These are phyloP conservation scores for Scleroderma citrinum DNA, from an alignment of 768 basidiomycete genomes.

Conservation along the genomic window DNA sequence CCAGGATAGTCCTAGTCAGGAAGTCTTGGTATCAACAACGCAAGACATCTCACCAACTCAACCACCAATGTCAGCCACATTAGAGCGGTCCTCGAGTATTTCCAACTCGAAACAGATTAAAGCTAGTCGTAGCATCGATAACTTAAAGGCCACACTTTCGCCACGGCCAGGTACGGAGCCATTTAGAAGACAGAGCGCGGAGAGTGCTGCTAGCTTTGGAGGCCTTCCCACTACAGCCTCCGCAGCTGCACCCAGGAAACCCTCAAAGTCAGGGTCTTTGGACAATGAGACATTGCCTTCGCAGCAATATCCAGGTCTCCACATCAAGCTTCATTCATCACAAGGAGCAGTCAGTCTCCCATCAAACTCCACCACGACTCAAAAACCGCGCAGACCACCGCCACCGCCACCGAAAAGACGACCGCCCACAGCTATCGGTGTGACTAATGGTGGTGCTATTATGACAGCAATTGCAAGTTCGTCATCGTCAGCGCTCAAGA, in stretches of 20 bases:
- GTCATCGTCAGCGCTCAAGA: constrained; percentile 17
- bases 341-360: constrained; percentile 13
- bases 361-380: constrained; percentile 15
- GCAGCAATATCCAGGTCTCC: constrained; percentile 14
- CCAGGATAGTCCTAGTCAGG: constrained; percentile 39
- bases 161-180: constrained; percentile 31
- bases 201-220: constrained; percentile 29
- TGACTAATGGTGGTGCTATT: constrained; percentile 45
- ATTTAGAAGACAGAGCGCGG: constrained; percentile 36
- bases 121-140: constrained; percentile 62
- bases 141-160: constrained; percentile 32
- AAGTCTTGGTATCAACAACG: constrained; percentile 33
- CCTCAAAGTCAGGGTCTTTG: constrained; percentile 22
- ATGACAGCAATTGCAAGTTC: constrained; percentile 53
- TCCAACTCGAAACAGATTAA: constrained; percentile 46
- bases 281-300: constrained; percentile 19
- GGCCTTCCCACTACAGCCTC: constrained; percentile 21
- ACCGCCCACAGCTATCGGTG: constrained; percentile 57
- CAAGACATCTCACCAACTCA: constrained; percentile 25
- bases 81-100: constrained; percentile 17
- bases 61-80: constrained; percentile 9
- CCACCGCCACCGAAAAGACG: constrained; percentile 65
- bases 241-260: constrained; percentile 12
- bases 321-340: constrained; percentile 15
- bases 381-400: constrained; percentile 43